Evolutionary conservation across 306 rosid species (phyloP).

Genomic region (Fagus crenata): DNA sequence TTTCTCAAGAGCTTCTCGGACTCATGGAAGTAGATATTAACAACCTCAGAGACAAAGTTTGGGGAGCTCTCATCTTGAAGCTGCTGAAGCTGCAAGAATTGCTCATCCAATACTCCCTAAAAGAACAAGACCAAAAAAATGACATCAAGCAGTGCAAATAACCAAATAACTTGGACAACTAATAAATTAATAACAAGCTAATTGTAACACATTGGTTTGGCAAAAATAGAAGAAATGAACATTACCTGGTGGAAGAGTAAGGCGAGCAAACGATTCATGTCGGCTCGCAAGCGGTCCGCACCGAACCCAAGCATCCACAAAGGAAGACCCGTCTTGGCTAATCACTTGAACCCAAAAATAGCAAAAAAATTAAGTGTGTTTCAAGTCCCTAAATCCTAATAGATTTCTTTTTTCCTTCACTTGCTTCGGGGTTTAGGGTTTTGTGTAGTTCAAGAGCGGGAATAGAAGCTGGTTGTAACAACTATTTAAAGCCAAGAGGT

Average conservation of each 20-base stretch:
- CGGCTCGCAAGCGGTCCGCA: conserved; percentile 84
- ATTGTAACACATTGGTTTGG: not conserved
- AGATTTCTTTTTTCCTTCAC: not conserved
- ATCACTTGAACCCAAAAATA: conserved; percentile 12
- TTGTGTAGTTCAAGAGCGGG: conserved; percentile 31
- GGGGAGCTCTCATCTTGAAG: conserved; percentile 92
- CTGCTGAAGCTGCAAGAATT: conserved; percentile 91
- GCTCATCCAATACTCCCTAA: conserved; percentile 91
- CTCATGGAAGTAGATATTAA: conserved; percentile 86
- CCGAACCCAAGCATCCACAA: conserved; percentile 94
- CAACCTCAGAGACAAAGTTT: conserved; percentile 86
- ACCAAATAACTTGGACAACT: not conserved
- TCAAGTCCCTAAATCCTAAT: not conserved
- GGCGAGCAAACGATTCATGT: conserved; percentile 93
- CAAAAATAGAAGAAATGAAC: not conserved
- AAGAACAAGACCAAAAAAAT: not conserved
- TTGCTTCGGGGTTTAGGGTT: conserved; percentile 28
- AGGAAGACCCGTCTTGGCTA: conserved; percentile 97
- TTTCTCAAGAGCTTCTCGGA: conserved; percentile 83
- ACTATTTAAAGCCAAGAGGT: conserved; percentile 28
- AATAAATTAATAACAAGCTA: too few relatives aligned
- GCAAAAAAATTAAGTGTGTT: not conserved
- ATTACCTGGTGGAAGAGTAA: conserved; percentile 89
- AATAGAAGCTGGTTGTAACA: conserved; percentile 10
- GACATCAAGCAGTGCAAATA: not conserved